Base-by-base conservation (phyloP, 805 yeast genomes). In the Metschnikowia gruessii region DNA sequence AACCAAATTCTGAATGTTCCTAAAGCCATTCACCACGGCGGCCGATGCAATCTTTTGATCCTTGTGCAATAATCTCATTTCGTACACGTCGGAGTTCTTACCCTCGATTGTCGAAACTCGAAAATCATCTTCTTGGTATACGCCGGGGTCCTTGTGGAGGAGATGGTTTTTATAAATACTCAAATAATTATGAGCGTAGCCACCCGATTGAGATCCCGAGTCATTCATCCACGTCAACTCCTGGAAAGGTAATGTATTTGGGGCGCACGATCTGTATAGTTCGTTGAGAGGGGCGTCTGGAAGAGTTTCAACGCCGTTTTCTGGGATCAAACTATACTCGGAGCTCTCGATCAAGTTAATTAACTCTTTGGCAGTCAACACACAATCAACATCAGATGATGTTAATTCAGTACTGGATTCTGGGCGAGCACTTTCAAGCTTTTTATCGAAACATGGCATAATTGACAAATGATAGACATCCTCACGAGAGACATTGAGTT, bases 401-500 rank as follows among this genome's bases (percentile, higher is more conserved):
- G 37, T 5, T n/a, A 33, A 17, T 3, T 44, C 42, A 2, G 36
- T 16, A 3, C 52, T 55, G 4, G 45, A 37, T 53, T 88, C 96
- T 0, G 87, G 83, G 51, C 98, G 75, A 3, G 96, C 90, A 22
- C 97, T 94, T 68, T 94, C 99, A 35, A 91, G 75, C 64, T 94
- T 94, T 68, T 94, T 94, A 64, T 94, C 99, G 63, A 94, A 94
- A 58, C 98, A 92, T 1, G 99, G 98, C 98, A 92, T 92, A 17
- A 94, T 72, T 7, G 94, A 79, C 45, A 94, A 66, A 63, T 92
- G 97, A 60, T 88, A 94, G 0, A 90, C 67, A 2, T 76, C 57
- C 0, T 69, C 60, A 11, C 70, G 59, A 15, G 61, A 17, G 64
- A 67, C 54, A 3, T 42, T 39, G 8, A 60, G 51, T 15, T 68